Conservation (phyloP, 108 stramenopile genomes). For the Heterococcus sp. region DNA sequence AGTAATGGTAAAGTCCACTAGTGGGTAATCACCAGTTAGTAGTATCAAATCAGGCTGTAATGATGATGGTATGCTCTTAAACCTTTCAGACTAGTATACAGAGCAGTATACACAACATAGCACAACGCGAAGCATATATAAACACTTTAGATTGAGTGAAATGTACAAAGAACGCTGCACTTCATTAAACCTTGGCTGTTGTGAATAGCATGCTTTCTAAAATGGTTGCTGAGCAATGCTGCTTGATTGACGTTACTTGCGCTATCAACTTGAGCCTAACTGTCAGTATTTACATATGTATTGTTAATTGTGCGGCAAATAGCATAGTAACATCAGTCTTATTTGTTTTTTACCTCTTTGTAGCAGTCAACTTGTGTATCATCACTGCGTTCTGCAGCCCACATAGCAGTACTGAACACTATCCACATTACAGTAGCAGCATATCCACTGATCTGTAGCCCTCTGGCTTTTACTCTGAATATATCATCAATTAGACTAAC, state of each 20-base stretch:
- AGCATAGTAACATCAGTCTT: no score
- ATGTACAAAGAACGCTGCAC: neutral
- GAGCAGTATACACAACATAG: neutral
- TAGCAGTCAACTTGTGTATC: conserved; percentile 18
- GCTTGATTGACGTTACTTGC: no score
- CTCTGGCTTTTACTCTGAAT: conserved; percentile 67
- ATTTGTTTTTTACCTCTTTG: no score
- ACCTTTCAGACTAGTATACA: conserved; percentile 5
- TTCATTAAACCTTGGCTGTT: no score
- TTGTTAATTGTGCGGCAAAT: neutral
- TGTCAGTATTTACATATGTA: neutral
- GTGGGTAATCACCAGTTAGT: conserved; percentile 38
- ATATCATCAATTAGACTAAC: conserved; percentile 81
- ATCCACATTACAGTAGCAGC: conserved; percentile 76
- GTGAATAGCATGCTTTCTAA: no score
- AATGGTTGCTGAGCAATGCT: no score
- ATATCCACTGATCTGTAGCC: conserved; percentile 65
- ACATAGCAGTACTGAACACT: conserved; percentile 71
- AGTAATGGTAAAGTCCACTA: conserved; percentile 23
- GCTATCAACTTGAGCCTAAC: no score
- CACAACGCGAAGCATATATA: neutral
- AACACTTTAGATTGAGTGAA: neutral
- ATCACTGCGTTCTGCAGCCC: conserved; percentile 73
- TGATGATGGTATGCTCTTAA: conserved; percentile 7
- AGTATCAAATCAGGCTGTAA: conserved; percentile 36